Conservation (phyloP, 192 early-diverging fungal genomes). For the Paraglomus occultum region DNA sequence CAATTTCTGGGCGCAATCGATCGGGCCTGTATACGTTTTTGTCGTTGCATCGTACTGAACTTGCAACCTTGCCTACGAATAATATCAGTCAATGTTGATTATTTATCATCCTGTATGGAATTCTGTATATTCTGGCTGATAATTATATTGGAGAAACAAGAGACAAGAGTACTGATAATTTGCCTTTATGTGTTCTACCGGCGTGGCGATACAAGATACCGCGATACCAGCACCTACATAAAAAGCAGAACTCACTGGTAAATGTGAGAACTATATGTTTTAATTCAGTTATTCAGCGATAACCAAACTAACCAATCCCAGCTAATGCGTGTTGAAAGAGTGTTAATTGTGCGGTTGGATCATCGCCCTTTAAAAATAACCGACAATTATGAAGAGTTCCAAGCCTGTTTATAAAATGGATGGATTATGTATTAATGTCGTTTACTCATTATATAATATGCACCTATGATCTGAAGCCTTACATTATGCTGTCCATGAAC, state of each 20-base stretch:
- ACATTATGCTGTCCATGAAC: conserved; percentile 78
- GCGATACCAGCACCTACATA: conserved; percentile 66
- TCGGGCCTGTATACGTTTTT: conserved; percentile 78
- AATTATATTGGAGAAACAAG: not conserved
- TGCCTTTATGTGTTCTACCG: conserved; percentile 74
- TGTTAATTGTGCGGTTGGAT: conserved; percentile 54
- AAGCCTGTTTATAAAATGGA: conserved; percentile 51
- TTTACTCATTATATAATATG: too few species aligned
- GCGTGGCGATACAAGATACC: conserved; percentile 79
- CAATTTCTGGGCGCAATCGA: conserved; percentile 79
- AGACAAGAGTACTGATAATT: conserved; percentile 11
- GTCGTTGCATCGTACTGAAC: conserved; percentile 69
- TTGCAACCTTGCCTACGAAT: conserved; percentile 52
- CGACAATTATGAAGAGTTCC: conserved; percentile 84
- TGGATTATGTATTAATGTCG: not conserved
- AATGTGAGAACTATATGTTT: conserved; percentile 10
- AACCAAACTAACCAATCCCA: conserved; percentile 41
- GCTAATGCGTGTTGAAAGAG: conserved; percentile 72
- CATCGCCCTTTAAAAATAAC: conserved; percentile 62
- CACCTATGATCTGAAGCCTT: conserved; percentile 18
- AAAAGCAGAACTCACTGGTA: not conserved
- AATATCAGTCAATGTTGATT: not conserved
- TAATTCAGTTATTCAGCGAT: not conserved
- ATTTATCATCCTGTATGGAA: too few species aligned
- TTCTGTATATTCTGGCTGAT: too few species aligned